Conservation (phyloP, 371 early-diverging fungal genomes). For the Rhizopus delemar region DNA sequence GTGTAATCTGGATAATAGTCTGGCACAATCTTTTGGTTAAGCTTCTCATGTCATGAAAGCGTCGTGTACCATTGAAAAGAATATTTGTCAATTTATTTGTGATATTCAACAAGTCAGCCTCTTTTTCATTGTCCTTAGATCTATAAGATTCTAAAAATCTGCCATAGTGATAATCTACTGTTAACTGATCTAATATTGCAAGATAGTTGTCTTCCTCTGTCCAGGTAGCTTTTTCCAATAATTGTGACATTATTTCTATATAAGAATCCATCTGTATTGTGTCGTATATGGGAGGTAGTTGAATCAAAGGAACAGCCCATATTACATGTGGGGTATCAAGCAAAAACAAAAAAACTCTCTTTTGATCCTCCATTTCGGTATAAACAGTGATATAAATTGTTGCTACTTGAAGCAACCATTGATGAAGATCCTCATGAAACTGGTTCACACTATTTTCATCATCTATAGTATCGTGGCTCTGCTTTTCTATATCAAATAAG, state of each 20-base stretch:
- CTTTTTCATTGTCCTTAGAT: slow-evolving; percentile 8
- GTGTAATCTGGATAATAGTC: slow-evolving; percentile 38
- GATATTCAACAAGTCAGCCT: slow-evolving; percentile 24
- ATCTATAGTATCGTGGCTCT: background rate
- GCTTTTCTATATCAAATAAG: slow-evolving; percentile 11
- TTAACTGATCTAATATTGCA: slow-evolving; percentile 62
- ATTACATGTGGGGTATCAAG: slow-evolving; percentile 41
- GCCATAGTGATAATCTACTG: slow-evolving; percentile 33
- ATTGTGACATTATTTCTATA: slow-evolving; percentile 27
- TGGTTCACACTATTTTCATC: background rate
- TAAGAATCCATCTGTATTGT: slow-evolving; percentile 22
- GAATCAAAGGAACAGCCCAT: slow-evolving; percentile 64
- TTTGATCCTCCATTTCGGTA: slow-evolving; percentile 4
- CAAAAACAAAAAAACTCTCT: slow-evolving; percentile 48
- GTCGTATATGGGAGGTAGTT: slow-evolving; percentile 29
- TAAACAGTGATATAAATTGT: slow-evolving; percentile 14
- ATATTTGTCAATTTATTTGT: slow-evolving; percentile 18
- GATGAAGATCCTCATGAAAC: slow-evolving; percentile 10
- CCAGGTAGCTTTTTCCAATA: slow-evolving; percentile 34
- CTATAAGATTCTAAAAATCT: slow-evolving; percentile 8
- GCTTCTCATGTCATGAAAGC: slow-evolving; percentile 18
- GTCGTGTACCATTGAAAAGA: slow-evolving; percentile 29
- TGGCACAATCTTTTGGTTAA: slow-evolving; percentile 50
- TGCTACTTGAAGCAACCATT: slow-evolving; percentile 16
- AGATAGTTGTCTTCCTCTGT: slow-evolving; percentile 63